These are phyloP conservation scores for Drechslerella stenobrocha DNA, from an alignment of 2,329 filamentous ascomycete species.

Conservation along the genomic window DNA sequence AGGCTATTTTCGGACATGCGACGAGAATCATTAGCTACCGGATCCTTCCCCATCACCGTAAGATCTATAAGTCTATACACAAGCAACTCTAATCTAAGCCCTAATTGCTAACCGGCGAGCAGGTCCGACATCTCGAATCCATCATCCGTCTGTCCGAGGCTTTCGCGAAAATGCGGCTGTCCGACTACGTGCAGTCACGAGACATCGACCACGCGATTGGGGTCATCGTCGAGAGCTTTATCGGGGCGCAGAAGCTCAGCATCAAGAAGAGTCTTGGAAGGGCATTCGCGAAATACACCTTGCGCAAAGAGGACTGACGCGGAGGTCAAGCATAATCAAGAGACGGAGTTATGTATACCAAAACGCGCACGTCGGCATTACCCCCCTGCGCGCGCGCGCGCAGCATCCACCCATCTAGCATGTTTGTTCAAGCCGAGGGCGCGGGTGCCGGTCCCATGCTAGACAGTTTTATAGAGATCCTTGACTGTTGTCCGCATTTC, in stretches of 20 bases:
- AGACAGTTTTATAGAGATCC: slow-evolving; percentile 40
- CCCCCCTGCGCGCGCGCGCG: no score
- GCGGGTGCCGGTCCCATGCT: background rate
- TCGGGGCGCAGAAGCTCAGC: slow-evolving; percentile 93
- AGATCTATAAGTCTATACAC: background rate
- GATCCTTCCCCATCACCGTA: slow-evolving; percentile 97
- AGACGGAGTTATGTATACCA: background rate
- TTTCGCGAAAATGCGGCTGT: slow-evolving; percentile 97
- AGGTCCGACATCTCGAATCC: slow-evolving; percentile 82
- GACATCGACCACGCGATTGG: slow-evolving; percentile 98
- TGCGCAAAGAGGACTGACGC: slow-evolving; percentile 54
- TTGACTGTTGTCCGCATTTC: slow-evolving; percentile 24
- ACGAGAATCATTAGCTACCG: slow-evolving; percentile 85
- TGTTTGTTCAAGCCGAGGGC: background rate
- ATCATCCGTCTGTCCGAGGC: slow-evolving; percentile 94
- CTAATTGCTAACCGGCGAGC: slow-evolving; percentile 73
- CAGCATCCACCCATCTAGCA: background rate
- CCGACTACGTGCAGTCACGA: slow-evolving; percentile 83
- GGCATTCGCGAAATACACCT: slow-evolving; percentile 92
- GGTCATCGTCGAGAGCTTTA: slow-evolving; percentile 93
- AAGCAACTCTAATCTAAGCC: background rate
- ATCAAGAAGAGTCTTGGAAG: slow-evolving; percentile 94
- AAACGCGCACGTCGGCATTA: background rate
- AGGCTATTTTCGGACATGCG: slow-evolving; percentile 95
- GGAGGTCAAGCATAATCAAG: background rate